Conservation (phyloP, 1,284 basidiomycete species). For the Rhodotorula sp. region DNA sequence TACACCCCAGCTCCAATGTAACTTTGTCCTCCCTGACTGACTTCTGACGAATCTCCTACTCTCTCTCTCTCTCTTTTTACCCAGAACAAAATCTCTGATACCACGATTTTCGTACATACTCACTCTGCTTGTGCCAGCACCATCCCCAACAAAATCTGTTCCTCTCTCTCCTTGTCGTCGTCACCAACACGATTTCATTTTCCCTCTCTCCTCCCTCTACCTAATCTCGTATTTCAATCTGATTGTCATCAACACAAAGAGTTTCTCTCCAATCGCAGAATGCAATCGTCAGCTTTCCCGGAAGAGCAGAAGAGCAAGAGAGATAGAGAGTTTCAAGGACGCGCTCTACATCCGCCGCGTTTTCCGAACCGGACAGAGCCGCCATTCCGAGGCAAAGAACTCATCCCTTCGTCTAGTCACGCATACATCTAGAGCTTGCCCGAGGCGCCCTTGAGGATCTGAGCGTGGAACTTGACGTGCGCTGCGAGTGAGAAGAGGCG, state of each 20-base stretch:
- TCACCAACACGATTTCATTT: neutral
- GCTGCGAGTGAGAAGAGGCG: conserved; percentile 47
- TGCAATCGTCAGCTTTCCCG: neutral
- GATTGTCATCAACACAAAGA: neutral
- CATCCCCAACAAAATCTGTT: neutral
- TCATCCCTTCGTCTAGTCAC: neutral
- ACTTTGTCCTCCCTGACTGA: neutral
- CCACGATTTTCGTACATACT: neutral
- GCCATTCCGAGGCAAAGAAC: no score
- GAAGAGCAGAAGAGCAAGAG: no score
- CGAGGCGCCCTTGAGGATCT: conserved; percentile 50
- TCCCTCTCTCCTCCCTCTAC: neutral
- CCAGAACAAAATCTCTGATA: neutral
- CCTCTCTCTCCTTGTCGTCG: neutral
- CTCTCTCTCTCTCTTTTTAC: neutral
- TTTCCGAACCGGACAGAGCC: no score
- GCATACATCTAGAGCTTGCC: neutral
- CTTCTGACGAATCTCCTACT: no score
- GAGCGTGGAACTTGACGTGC: conserved; percentile 55
- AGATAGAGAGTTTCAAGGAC: neutral
- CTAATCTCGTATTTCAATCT: no score
- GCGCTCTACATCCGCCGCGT: no score
- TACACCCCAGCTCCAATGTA: neutral
- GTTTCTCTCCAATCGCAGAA: neutral
- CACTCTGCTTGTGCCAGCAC: neutral